Percentiles rank a stretch among this genome's conserved stretches.
phyloP scores from a whole-genome alignment of 1,284 basidiomycete genomes.

The Cryptococcus neoformans region DNA sequence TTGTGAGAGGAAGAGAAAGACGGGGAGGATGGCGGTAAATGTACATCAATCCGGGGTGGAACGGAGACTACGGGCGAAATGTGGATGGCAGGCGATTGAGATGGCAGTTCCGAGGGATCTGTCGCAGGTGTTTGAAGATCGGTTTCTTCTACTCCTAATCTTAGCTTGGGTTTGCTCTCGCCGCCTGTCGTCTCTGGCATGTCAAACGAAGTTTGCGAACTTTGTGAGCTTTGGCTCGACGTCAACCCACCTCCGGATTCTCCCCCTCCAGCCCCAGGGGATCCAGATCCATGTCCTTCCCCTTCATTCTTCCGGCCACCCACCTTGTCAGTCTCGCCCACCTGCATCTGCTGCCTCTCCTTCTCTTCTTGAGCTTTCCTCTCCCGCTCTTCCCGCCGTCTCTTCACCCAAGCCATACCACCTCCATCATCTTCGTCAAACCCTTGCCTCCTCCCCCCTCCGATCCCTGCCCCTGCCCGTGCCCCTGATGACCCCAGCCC shows the following conservation, averaged over 20 bases:
- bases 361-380: constrained; percentile 25
- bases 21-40: too few species aligned
- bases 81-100: constrained; percentile 25
- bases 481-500: not conserved
- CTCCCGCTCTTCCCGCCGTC: constrained; percentile 41
- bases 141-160: not conserved
- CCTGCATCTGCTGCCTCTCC: constrained; percentile 14
- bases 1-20: too few species aligned
- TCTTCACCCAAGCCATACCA: constrained; percentile 49
- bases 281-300: too few species aligned
- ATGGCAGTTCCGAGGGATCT: constrained; percentile 14
- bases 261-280: too few species aligned
- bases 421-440: constrained; percentile 46
- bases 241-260: constrained; percentile 8
- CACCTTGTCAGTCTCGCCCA: not conserved
- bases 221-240: constrained; percentile 11
- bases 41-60: too few species aligned
- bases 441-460: constrained; percentile 11
- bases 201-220: not conserved
- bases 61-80: constrained; percentile 12
- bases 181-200: not conserved
- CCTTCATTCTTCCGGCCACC: too few species aligned
- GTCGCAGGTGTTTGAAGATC: constrained; percentile 22
- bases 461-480: not conserved
- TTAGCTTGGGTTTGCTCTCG: not conserved